Percentiles rank a stretch among this genome's conserved stretches.
These are phyloP conservation scores for Sporothrix dimorphospora DNA, from an alignment of 2,329 filamentous ascomycete species.

Conservation along the genomic window DNA sequence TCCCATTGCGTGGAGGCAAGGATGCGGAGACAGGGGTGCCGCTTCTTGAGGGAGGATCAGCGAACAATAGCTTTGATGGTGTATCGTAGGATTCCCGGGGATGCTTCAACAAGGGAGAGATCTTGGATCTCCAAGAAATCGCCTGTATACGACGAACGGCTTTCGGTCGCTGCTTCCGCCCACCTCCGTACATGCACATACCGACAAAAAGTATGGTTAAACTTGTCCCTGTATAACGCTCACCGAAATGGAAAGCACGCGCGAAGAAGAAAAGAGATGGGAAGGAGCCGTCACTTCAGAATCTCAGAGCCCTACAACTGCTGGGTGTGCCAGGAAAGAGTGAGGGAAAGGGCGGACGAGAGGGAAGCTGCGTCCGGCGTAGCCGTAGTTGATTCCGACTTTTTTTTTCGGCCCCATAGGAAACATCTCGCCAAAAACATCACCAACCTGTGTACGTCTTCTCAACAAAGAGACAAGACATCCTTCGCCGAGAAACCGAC, in stretches of 20 bases:
- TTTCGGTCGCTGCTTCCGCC: not conserved
- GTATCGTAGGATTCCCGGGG: not conserved
- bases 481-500: not conserved
- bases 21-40: not conserved
- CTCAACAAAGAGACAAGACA: not conserved
- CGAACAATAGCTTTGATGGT: not conserved
- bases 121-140: not conserved
- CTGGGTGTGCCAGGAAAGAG: too few relatives aligned
- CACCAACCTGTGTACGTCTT: not conserved
- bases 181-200: not conserved
- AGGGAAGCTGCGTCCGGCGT: not conserved
- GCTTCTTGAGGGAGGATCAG: not conserved
- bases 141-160: not conserved
- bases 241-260: not conserved
- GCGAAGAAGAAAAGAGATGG: too few relatives aligned
- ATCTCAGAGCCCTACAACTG: too few relatives aligned
- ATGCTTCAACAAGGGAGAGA: not conserved
- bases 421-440: not conserved
- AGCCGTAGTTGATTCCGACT: not conserved
- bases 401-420: not conserved
- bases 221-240: not conserved
- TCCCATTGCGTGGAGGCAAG: not conserved
- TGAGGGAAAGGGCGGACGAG: too few relatives aligned
- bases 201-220: not conserved
- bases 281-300: too few relatives aligned